Evolutionary conservation across 768 basidiomycete species (phyloP).

Genomic region (Naganishia friedmannii): DNA sequence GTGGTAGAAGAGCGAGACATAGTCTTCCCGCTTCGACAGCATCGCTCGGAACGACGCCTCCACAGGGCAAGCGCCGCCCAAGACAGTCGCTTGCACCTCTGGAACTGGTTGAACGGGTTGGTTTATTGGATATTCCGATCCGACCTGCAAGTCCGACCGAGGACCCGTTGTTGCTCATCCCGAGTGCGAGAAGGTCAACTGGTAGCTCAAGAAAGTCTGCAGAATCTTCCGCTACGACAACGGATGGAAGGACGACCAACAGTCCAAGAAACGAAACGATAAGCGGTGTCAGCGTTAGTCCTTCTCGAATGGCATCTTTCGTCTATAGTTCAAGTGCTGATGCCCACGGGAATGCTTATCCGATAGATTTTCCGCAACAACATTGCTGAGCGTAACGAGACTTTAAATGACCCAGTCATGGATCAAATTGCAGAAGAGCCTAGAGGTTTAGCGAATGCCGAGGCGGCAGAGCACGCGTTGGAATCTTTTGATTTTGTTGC

Average conservation of each 20-base stretch:
- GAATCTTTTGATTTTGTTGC: neutral
- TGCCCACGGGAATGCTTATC: neutral
- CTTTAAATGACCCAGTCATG: neutral
- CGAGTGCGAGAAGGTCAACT: constrained; percentile 9
- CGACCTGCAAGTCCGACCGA: constrained; percentile 23
- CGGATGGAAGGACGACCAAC: too few relatives aligned
- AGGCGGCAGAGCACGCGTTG: neutral
- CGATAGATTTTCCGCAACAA: neutral
- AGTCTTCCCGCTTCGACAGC: neutral
- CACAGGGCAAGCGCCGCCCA: constrained; percentile 3
- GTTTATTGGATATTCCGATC: constrained; percentile 10
- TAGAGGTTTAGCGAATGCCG: neutral
- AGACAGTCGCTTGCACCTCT: constrained; percentile 22
- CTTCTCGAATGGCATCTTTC: neutral
- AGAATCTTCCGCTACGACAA: neutral
- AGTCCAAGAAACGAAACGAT: too few relatives aligned
- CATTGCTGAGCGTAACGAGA: neutral
- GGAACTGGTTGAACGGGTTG: constrained; percentile 11
- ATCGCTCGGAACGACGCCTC: neutral
- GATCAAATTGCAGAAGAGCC: neutral
- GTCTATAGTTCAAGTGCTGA: neutral
- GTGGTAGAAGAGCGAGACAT: neutral
- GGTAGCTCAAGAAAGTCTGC: constrained; percentile 1
- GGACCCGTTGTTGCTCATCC: constrained; percentile 18
- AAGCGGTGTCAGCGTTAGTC: neutral